Evolutionary conservation across 2,329 filamentous ascomycete genomes (phyloP), one percentile per base, ranked within the genome.

Genomic region (Fusarium acutatum): DNA sequence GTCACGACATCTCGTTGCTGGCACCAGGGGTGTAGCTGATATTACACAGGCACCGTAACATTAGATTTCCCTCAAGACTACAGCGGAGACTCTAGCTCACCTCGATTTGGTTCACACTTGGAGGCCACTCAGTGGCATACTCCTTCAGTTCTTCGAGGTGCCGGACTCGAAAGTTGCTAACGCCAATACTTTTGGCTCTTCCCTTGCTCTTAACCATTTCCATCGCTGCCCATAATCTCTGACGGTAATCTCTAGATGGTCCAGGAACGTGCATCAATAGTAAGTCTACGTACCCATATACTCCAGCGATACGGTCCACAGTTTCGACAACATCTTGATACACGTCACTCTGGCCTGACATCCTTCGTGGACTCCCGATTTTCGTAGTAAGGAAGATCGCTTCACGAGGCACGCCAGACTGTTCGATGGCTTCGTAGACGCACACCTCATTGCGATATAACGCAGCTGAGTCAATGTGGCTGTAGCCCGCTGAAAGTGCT

Each of bases 21-120:
- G 74, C 87, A 89, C 91, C 91, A 94, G 0, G 92, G 91, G 78
- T 94, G 92, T 30, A 94, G 86, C 90, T 93, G 22, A n/a, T 24
- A 32, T 20, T 8, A 40, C 20, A n/a, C 13, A 54, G 38, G 14
- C n/a, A 28, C 28, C 18, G 14, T 24, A n/a, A 22, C 3, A 10
- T 60, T n/a, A 65, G 38, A 28, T 34, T 40, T 12, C 11, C 15
- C 18, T 46, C 26, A 12, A 30, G 5, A 20, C 11, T 28, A 20
- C n/a, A 43, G 17, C 30, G 22, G 34, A 40, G 32, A 11, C 5
- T 41, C 26, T 58, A 26, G 81, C 85, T 79, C 79, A 92, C 91
- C 87, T 93, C 91, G 71, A 94, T 89, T 80, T 94, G 93, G 78
- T 94, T 93, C 12, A 93, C 90, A 50, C 89, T 87, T n/a, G 92